Evolutionary conservation across 73 alveolate genomes (phyloP), one percentile per base, ranked within the genome.

Genomic region (Symbiodinium pilosum): DNA sequence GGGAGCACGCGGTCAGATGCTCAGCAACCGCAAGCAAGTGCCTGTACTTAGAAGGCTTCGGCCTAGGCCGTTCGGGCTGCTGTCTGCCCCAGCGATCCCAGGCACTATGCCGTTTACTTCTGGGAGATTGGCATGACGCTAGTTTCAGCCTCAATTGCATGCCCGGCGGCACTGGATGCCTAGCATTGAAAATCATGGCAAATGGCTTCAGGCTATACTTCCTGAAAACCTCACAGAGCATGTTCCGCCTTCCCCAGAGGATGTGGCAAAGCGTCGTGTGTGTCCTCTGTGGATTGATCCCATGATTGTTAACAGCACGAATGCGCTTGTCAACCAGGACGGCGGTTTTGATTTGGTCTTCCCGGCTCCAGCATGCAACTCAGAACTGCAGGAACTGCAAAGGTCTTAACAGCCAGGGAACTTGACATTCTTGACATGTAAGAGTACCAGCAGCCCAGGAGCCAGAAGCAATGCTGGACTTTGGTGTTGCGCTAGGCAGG

Each of bases 51-150:
- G 40, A 12, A 3, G 18, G 18, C 28, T 11, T 69, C 43, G 28
- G 40, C 84, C 84, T 2, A 2, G 5, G 86, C 14, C 41, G 83
- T 68, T 24, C 39, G 34, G 83, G 30, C 83, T 20, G 14, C 84
- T 30, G 16, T 4, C 12, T 21, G 84, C 12, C 34, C 84, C 34
- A 16, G 4, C 6, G 47, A 9, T 6, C 11, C 38, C 38, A 91
- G 97, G 97, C 97, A 91, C 88, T 91, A 91, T 21, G 97, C 97
- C 77, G 97, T 91, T 38, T 64, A 91, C 54, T 64, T 91, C 52
- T 91, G 97, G 97, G 97, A 91, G 54, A 20, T 71, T 43, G 97
- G 97, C 51, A 91, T 91, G 97, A 69, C 97, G 54, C 52, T 91
- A 4, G 97, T 36, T 1, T 4, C 54, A 59, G 36, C 30, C 87